Base-by-base conservation (phyloP, 164 flowering plant genomes). In the Aristolochia californica region DNA sequence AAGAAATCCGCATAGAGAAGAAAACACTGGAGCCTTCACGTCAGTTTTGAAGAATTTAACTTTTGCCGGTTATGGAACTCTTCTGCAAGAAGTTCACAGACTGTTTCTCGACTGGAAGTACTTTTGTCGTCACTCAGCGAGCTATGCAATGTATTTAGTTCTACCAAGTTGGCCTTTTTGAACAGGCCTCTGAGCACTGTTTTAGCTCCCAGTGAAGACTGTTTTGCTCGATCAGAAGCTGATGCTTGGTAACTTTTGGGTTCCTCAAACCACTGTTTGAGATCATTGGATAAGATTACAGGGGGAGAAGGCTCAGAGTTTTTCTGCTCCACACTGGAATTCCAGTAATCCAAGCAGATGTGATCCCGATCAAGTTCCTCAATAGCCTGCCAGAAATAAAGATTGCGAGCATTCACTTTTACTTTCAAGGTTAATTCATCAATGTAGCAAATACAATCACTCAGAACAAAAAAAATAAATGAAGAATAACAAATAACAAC, bases 261-360 rank as follows among this genome's bases (percentile, higher is more conserved):
- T 17, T 59, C 71, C 22, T 66, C 73, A 45, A 27, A 48, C 0
- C 17, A 25, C 20, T n/a, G n/a, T 24, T 27, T 54, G 43, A 54
- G 11, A 63, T 54, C 62, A 30, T 65, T 43, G 24, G 21, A 21
- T 15, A n/a, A 11, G 1, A 26, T 54, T 49, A 63, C 40, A 38
- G n/a, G n/a, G n/a, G 24, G 60, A 66, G 66, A 13, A 54, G 56
- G 22, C 34, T 24, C 3, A 25, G 5, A 73, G 63, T 30, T 56
- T 62, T 55, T 72, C 81, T 45, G 64, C 65, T 38, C 63, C 73
- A 84, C 80, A 44, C 78, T 78, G 38, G 82, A 80, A 53, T 74
- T 78, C 97, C 97, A 87, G 63, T 87, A 90, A 58, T 85, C 87
- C 0, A 55, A 64, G 53, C 88, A 83, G 15, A 80, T 74, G 49